These are phyloP conservation scores for Alliaria petiolata DNA, from an alignment of 345 rosid species.

Conservation along the genomic window DNA sequence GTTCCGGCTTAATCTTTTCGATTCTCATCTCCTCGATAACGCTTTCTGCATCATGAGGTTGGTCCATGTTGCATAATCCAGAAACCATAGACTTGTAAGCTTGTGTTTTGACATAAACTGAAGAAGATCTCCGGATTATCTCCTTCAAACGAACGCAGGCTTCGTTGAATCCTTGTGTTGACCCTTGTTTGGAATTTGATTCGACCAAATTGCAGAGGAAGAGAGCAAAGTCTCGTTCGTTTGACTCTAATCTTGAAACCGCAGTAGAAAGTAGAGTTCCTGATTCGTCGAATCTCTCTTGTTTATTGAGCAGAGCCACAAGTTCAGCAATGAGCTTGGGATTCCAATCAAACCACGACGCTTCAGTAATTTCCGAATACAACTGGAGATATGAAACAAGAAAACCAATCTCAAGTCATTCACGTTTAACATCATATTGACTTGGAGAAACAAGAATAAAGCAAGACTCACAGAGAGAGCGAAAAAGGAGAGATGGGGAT, in stretches of 20 bases:
- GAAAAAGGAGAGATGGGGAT: constrained; percentile 46
- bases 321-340: constrained; percentile 70
- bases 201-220: constrained; percentile 57
- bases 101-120: constrained; percentile 59
- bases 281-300: constrained; percentile 44
- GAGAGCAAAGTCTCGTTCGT: constrained; percentile 49
- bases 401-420: neutral
- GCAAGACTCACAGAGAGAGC: constrained; percentile 59
- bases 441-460: neutral
- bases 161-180: constrained; percentile 45
- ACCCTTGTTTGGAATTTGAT: constrained; percentile 41
- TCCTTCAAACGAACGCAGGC: constrained; percentile 37
- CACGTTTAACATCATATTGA: neutral
- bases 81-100: constrained; percentile 57
- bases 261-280: constrained; percentile 39
- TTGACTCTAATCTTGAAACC: constrained; percentile 36
- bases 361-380: constrained; percentile 54
- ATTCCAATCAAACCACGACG: constrained; percentile 85
- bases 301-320: constrained; percentile 55
- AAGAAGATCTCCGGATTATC: constrained; percentile 40
- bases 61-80: constrained; percentile 66
- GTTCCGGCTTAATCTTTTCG: constrained; percentile 38
- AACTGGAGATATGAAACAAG: constrained; percentile 17
- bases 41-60: constrained; percentile 53
- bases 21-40: constrained; percentile 49